Evolutionary conservation across 352 stramenopile species (phyloP), one percentile per base, ranked within the genome.

Genomic region (Blastocystis sp.): DNA sequence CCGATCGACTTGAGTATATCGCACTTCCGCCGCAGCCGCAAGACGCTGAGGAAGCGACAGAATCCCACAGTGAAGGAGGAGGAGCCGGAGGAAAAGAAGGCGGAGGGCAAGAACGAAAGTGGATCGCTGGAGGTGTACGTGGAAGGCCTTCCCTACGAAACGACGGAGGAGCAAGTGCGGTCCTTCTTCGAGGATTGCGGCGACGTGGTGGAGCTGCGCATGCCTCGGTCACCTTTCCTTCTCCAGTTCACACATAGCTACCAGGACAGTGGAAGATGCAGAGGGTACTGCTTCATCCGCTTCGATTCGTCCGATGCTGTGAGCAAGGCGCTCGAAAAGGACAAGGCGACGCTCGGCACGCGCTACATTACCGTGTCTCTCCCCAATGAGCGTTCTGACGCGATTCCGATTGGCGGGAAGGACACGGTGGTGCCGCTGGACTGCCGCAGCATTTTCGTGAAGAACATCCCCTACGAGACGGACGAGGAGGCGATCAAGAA

Each of bases 61-160:
- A 88, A 88, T 1, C 19, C 57, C 2, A n/a, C 59, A 64, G 52
- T 78, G 21, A 88, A 88, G 57, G 61, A 78, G 24, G 78, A 88
- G 48, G 43, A 87, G 52, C 1, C 0, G 42, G 57, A 76, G 34
- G 19, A n/a, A 14, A n/a, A 76, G 38, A 52, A 88, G 3, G 19
- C 62, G 4, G 42, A 24, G 3, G 78, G 48, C 1, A 60, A 48
- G 48, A 59, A 76, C 6, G 6, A 7, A 19, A n/a, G 7, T 7
- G n/a, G 54, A n/a, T n/a, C 21, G 7, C 4, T 45, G 19, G 63
- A 89, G 65, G 92, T 98, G 48, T 98, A 97, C 90, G 93, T 98
- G 57, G 95, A 98, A 91, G 95, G 96, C 38, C 95, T 98, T 61
- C 94, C 95, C 57, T 98, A 97, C 91, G 92, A 93, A 68, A 92